A percentile compares a stretch with the other conserved stretches of the same genome.
phyloP scores from a whole-genome alignment of 805 yeast genomes.

The Vanderwaltozyma yarrowii region DNA sequence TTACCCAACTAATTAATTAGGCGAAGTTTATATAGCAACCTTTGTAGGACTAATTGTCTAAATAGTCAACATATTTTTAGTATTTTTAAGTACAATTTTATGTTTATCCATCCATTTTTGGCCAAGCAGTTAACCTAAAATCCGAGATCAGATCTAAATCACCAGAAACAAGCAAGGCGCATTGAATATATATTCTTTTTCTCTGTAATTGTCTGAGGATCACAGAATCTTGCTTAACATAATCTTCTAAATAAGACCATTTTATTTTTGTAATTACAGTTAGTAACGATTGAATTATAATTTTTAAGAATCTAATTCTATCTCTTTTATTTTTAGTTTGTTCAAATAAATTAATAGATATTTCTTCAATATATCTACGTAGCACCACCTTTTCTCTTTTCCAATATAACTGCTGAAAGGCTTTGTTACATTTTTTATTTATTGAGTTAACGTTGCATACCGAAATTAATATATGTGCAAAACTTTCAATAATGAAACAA shows the following conservation, averaged over 20 bases:
- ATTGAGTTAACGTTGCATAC: neutral
- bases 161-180: constrained; percentile 11
- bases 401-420: constrained; percentile 5
- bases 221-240: neutral
- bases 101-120: too few species aligned
- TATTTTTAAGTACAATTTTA: too few species aligned
- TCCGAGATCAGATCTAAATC: constrained; percentile 12
- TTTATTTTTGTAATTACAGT: neutral
- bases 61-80: too few species aligned
- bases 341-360: constrained; percentile 1
- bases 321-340: neutral
- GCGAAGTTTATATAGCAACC: too few species aligned
- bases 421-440: neutral
- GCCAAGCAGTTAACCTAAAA: constrained; percentile 13
- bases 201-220: neutral
- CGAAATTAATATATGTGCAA: constrained; percentile 3
- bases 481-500: neutral
- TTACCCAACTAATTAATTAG: too few species aligned
- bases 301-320: neutral
- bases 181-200: constrained; percentile 5
- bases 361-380: constrained; percentile 6
- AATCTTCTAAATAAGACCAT: neutral
- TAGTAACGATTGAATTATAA: neutral
- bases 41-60: too few species aligned
- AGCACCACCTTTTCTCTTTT: constrained; percentile 4